A percentile compares a stretch with the other conserved stretches of the same genome.
Conservation (phyloP, 352 stramenopile genomes). For the Phytophthora pistaciae region DNA sequence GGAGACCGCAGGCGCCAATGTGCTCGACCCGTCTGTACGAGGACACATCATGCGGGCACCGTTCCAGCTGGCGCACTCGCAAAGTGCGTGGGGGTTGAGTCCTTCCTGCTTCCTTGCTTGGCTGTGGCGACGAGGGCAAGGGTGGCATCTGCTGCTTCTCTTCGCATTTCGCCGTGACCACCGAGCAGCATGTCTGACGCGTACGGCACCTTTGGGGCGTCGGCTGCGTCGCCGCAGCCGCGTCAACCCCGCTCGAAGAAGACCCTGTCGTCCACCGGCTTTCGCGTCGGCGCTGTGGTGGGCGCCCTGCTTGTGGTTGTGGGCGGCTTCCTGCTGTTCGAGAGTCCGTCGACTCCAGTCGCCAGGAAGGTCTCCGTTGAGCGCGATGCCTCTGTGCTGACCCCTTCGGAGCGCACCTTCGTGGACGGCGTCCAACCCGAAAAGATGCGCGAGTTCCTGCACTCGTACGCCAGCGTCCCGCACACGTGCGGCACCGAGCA, state of each 20-base stretch:
- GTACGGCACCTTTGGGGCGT: constrained; percentile 34
- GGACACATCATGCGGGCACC: constrained; percentile 35
- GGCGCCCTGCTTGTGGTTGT: constrained; percentile 28
- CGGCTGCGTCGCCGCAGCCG: constrained; percentile 5
- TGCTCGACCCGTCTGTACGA: constrained; percentile 24
- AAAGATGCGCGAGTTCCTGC: constrained; percentile 37
- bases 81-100: constrained; percentile 25
- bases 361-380: constrained; percentile 15
- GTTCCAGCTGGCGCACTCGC: constrained; percentile 17
- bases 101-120: constrained; percentile 10
- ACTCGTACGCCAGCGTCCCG: constrained; percentile 41
- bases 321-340: constrained; percentile 29
- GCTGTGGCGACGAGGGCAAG: constrained; percentile 2
- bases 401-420: constrained; percentile 23
- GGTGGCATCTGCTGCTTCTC: constrained; percentile 14
- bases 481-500: constrained; percentile 41
- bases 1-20: background rate
- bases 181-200: constrained; percentile 33
- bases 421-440: constrained; percentile 28
- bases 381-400: constrained; percentile 19
- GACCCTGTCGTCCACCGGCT: constrained; percentile 16
- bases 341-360: constrained; percentile 19
- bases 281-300: constrained; percentile 21
- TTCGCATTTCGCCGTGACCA: constrained; percentile 17
- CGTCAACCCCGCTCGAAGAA: constrained; percentile 22